Evolutionary conservation across 2,329 filamentous ascomycete genomes (phyloP).

Genomic region (Aureobasidium melanogenum): DNA sequence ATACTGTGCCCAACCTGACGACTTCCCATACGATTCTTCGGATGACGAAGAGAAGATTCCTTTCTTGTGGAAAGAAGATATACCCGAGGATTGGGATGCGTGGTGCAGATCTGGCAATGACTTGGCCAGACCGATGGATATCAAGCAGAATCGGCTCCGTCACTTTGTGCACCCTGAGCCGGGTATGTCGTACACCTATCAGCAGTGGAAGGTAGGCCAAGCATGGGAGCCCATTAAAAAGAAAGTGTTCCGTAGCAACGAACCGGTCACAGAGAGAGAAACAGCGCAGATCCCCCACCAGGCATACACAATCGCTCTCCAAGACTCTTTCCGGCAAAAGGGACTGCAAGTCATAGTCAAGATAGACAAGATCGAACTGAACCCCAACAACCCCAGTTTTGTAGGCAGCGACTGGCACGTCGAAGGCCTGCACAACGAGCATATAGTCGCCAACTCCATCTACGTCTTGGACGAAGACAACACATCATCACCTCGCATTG

Average conservation of each 20-base stretch:
- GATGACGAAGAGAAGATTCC: not conserved
- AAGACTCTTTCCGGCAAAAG: conserved; percentile 27
- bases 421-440: conserved; percentile 43
- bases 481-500: conserved; percentile 41
- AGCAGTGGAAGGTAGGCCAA: conserved; percentile 10
- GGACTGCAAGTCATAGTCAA: conserved; percentile 54
- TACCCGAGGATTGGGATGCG: not conserved
- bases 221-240: not conserved
- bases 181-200: conserved; percentile 5
- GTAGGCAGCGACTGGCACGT: conserved; percentile 43
- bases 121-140: not conserved
- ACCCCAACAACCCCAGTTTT: conserved; percentile 45
- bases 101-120: conserved; percentile 4
- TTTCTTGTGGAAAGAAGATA: not conserved
- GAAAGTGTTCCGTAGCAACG: not conserved
- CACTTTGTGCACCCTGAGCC: conserved; percentile 11
- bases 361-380: conserved; percentile 47
- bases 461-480: conserved; percentile 54
- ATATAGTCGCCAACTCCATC: conserved; percentile 51
- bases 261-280: not conserved
- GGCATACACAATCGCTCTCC: conserved; percentile 17
- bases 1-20: conserved; percentile 2
- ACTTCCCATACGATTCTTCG: not conserved
- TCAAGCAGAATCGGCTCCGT: not conserved
- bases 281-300: not conserved